Evolutionary conservation across 2,329 filamentous ascomycete genomes (phyloP), one percentile per base, ranked within the genome.

Genomic region (Neonectria magnoliae): DNA sequence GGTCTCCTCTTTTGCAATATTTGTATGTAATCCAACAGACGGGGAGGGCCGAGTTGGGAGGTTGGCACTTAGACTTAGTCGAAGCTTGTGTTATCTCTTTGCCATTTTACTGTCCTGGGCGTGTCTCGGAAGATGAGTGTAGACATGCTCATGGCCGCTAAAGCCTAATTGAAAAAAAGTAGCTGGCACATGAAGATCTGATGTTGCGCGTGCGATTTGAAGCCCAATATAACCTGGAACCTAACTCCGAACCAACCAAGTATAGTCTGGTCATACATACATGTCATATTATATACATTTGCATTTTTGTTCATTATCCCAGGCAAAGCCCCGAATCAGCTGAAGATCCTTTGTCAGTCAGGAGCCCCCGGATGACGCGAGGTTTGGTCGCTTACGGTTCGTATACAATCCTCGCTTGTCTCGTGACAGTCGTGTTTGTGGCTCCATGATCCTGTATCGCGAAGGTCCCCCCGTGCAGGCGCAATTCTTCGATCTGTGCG

Each of bases 91-190:
- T 57, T 57, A 55, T 65, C 44, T 61, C 52, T 64, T 66, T 66
- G 57, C 57, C 54, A 64, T 65, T 69, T 69, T 65, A 65, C 72
- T 69, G 51, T 68, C 66, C 60, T 57, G 58, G 62, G 58, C 67
- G 69, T 72, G 64, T 71, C 69, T 65, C 52, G 63, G 60, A 69
- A 72, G 27, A 73, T 44, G 58, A 54, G 53, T 57, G 55, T 71
- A 63, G 64, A 68, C 66, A 57, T 71, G 70, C 55, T 64, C 44
- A 58, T 60, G 69, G 50, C 52, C 52, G 58, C 62, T 67, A 71
- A 60, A 64, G 60, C 55, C 38, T 56, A 64, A 61, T 64, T 36
- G 33, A 68, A 66, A 59, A 59, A 45, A 57, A 45, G 18, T 36
- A 56, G 41, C 31, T 25, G 42, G 20, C 42, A 36, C 50, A 57